Evolutionary conservation across 805 yeast genomes (phyloP).

Genomic region (Hanseniaspora pseudoguilliermondii): DNA sequence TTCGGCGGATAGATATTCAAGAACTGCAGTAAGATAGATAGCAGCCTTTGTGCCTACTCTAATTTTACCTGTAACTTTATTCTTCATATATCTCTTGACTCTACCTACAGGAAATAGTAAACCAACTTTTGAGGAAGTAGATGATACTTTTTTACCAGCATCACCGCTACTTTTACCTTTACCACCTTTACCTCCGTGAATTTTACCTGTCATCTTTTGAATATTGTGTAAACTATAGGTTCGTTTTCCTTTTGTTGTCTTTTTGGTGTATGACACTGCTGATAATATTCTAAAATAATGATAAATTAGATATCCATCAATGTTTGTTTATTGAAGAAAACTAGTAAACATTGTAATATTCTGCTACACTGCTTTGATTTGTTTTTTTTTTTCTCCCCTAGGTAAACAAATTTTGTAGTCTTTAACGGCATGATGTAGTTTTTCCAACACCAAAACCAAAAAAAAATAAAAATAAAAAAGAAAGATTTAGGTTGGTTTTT

Average conservation of each 20-base stretch:
- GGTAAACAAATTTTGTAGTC: background rate
- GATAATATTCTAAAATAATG: background rate
- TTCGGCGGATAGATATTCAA: constrained; percentile 93
- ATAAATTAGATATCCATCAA: background rate
- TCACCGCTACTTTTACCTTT: constrained; percentile 47
- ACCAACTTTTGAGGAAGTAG: constrained; percentile 91
- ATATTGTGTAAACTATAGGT: background rate
- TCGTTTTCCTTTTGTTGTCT: background rate
- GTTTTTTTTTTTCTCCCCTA: background rate
- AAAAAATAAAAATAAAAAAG: too few species aligned
- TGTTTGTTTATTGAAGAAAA: background rate
- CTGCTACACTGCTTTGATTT: background rate
- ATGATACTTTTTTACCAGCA: constrained; percentile 52
- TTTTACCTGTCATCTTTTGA: constrained; percentile 74
- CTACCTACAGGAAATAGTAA: constrained; percentile 97
- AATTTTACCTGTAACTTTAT: constrained; percentile 70
- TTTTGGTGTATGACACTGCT: background rate
- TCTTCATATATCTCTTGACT: constrained; percentile 90
- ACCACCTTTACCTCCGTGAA: constrained; percentile 93
- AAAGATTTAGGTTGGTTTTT: too few species aligned
- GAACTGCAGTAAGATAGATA: constrained; percentile 86
- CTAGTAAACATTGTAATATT: background rate
- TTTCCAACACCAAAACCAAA: background rate
- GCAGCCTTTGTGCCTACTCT: constrained; percentile 94
- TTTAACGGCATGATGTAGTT: background rate